Evolutionary conservation across 2,329 filamentous ascomycete species (phyloP).

Genomic region (Ustulina deusta): DNA sequence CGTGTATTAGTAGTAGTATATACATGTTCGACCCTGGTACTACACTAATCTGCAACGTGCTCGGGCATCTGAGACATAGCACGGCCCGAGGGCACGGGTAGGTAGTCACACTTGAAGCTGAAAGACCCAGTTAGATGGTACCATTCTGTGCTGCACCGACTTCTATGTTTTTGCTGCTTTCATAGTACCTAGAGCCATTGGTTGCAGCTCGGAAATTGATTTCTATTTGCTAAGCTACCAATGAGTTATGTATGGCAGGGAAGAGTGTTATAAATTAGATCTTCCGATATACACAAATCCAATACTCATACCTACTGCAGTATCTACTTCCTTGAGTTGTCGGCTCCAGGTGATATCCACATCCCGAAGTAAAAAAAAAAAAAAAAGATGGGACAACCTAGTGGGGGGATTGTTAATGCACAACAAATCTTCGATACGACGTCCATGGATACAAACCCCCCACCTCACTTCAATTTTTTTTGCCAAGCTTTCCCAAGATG

Average conservation of each 20-base stretch:
- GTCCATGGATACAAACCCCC: neutral
- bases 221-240: neutral
- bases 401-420: neutral
- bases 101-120: neutral
- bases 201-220: neutral
- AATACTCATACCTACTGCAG: too few relatives aligned
- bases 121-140: neutral
- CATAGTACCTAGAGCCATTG: neutral
- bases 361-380: constrained; percentile 11
- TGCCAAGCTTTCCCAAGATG: constrained; percentile 4
- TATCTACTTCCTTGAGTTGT: neutral
- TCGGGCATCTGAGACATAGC: constrained; percentile 1
- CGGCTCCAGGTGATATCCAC: neutral
- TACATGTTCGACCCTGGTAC: neutral
- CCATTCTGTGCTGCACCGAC: neutral
- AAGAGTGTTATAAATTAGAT: neutral
- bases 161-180: neutral
- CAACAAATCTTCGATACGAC: neutral
- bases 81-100: constrained; percentile 16
- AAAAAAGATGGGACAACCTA: neutral
- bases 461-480: constrained; percentile 24
- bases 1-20: neutral
- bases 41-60: neutral
- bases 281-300: neutral
- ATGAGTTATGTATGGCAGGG: neutral